Evolutionary conservation across 2,329 filamentous ascomycete genomes (phyloP), one percentile per base, ranked within the genome.

Genomic region (Sphaerulina vaccinii): DNA sequence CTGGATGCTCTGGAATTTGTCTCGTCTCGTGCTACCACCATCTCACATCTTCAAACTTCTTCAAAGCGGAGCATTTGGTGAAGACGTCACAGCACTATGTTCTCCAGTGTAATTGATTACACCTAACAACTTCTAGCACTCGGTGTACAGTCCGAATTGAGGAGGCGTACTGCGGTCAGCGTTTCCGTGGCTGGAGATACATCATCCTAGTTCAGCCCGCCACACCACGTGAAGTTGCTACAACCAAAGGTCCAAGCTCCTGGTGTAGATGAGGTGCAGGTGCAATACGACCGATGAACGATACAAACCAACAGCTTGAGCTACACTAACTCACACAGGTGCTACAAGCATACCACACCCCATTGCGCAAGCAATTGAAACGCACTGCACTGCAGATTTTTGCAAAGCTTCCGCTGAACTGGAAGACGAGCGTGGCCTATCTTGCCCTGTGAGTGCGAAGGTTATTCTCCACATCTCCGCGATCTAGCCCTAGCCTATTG

Each of bases 361-460:
- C n/a, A n/a, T n/a, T n/a, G n/a, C n/a, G n/a, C n/a, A n/a, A n/a
- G n/a, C n/a, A n/a, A n/a, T n/a, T n/a, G n/a, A n/a, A n/a, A n/a
- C n/a, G n/a, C n/a, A n/a, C n/a, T n/a, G n/a, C n/a, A n/a, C 32
- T 35, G 32, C 32, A 35, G 13, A 35, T 6, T n/a, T n/a, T n/a
- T n/a, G n/a, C n/a, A n/a, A n/a, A n/a, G n/a, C n/a, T n/a, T n/a
- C n/a, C n/a, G n/a, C n/a, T n/a, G n/a, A n/a, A n/a, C n/a, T n/a
- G n/a, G n/a, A n/a, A n/a, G n/a, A n/a, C n/a, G n/a, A n/a, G n/a
- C n/a, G n/a, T n/a, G n/a, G n/a, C n/a, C n/a, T n/a, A n/a, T n/a
- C n/a, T n/a, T n/a, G n/a, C n/a, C n/a, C n/a, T n/a, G n/a, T 35
- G 32, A 46, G 29, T 15, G 29, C 43, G 43, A 46, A 39, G 29